Evolutionary conservation across 306 rosid species (phyloP).

Genomic region (Fagus crenata): DNA sequence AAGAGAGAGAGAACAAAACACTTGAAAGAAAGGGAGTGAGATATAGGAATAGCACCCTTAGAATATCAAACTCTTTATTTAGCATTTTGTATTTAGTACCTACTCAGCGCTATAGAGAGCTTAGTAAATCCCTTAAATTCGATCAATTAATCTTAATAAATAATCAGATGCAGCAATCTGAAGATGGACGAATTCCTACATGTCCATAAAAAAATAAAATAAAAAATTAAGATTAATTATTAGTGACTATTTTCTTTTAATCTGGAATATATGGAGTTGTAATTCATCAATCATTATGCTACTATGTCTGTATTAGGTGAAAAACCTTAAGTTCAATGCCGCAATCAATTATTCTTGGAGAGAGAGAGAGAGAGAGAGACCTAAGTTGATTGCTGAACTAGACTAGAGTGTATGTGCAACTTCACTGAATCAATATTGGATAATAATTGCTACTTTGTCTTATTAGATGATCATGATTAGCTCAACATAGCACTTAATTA

Average conservation of each 20-base stretch:
- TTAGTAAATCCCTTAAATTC: too few species aligned
- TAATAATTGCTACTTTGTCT: constrained; percentile 31
- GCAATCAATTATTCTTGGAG: not conserved
- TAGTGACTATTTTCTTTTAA: too few species aligned
- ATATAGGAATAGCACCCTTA: not conserved
- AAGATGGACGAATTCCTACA: too few species aligned
- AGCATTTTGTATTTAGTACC: too few species aligned
- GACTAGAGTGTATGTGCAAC: not conserved
- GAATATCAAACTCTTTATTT: too few species aligned
- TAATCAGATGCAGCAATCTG: too few species aligned
- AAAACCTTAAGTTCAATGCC: not conserved
- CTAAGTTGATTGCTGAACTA: constrained; percentile 4
- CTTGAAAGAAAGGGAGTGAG: not conserved
- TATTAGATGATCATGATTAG: constrained; percentile 22
- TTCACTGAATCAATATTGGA: constrained; percentile 12
- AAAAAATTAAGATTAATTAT: too few species aligned
- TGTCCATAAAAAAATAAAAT: too few species aligned
- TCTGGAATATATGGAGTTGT: not conserved
- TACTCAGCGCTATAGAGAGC: too few species aligned
- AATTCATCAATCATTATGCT: not conserved
- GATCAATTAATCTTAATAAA: too few species aligned
- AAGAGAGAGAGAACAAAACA: not conserved
- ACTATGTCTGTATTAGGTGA: not conserved
- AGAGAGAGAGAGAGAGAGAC: not conserved
- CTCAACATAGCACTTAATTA: constrained; percentile 34